Percentiles rank a stretch among this genome's conserved stretches.
These are phyloP conservation scores for Neoboletus subvelutipes DNA, from an alignment of 768 basidiomycete genomes.

Conservation along the genomic window DNA sequence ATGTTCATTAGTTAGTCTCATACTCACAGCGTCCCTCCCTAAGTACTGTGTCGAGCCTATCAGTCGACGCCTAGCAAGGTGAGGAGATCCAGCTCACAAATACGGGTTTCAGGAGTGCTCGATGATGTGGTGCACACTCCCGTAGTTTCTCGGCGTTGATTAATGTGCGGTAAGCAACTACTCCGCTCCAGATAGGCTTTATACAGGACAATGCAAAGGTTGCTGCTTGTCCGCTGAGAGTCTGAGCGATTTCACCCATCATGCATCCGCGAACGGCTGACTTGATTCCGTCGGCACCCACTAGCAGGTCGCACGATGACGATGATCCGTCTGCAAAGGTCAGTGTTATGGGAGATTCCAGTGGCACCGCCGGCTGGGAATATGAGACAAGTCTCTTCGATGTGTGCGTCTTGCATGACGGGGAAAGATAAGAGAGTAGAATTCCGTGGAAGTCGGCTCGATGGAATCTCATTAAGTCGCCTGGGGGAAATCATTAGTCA, in stretches of 20 bases:
- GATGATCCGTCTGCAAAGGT: slow-evolving; percentile 61
- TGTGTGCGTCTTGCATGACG: slow-evolving; percentile 46
- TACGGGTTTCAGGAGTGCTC: slow-evolving; percentile 44
- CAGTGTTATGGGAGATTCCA: slow-evolving; percentile 39
- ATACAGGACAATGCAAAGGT: slow-evolving; percentile 42
- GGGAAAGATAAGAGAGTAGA: slow-evolving; percentile 49
- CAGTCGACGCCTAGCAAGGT: background rate
- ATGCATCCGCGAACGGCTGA: slow-evolving; percentile 45
- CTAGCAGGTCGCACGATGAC: slow-evolving; percentile 60
- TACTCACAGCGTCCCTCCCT: slow-evolving; percentile 48
- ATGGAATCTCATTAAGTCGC: slow-evolving; percentile 54
- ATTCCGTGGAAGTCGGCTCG: slow-evolving; percentile 66
- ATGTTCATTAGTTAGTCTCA: background rate
- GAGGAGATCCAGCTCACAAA: slow-evolving; percentile 37
- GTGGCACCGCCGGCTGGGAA: slow-evolving; percentile 41
- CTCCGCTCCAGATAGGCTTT: slow-evolving; percentile 60
- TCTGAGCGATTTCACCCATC: slow-evolving; percentile 31
- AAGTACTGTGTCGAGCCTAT: slow-evolving; percentile 45
- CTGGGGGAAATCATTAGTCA: slow-evolving; percentile 31
- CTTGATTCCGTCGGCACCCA: slow-evolving; percentile 71
- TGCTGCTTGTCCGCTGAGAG: slow-evolving; percentile 41
- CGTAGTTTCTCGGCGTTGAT: slow-evolving; percentile 51
- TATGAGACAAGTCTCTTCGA: slow-evolving; percentile 62
- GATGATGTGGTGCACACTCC: slow-evolving; percentile 46
- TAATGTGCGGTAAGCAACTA: slow-evolving; percentile 57